Conservation (phyloP, 352 stramenopile species). For the Pythium brachiatum region DNA sequence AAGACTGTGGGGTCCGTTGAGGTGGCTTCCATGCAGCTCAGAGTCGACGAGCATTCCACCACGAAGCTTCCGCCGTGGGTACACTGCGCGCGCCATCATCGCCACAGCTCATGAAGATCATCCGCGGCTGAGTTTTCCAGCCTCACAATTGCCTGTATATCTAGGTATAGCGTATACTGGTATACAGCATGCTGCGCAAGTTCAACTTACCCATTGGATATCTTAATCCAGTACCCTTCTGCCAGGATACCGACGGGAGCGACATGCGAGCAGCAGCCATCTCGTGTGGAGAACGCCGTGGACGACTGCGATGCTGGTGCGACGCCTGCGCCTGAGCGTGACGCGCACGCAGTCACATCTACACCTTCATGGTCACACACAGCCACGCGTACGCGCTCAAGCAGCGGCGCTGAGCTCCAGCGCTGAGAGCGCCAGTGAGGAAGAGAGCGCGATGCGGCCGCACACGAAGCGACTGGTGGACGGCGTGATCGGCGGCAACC, state of each 20-base stretch:
- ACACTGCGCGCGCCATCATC: too few relatives aligned
- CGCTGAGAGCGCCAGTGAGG: neutral
- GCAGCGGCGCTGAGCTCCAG: neutral
- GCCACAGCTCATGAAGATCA: too few relatives aligned
- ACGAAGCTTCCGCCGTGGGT: too few relatives aligned
- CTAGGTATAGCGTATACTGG: too few relatives aligned
- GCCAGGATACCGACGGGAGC: neutral
- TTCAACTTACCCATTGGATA: neutral
- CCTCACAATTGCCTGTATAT: too few relatives aligned
- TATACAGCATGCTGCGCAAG: too few relatives aligned
- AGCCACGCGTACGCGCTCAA: neutral
- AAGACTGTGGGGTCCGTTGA: too few relatives aligned
- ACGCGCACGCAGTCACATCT: neutral
- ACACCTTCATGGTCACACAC: neutral
- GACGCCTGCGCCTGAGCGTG: neutral
- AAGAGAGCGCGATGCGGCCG: slow-evolving; percentile 21
- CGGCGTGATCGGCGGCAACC: slow-evolving; percentile 50
- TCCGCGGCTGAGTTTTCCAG: too few relatives aligned
- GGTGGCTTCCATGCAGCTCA: too few relatives aligned
- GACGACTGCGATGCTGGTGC: neutral
- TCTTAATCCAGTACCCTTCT: neutral
- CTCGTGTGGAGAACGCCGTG: neutral
- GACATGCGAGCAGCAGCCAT: neutral
- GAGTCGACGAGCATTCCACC: too few relatives aligned
- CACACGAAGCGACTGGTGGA: slow-evolving; percentile 52